Percentiles rank a stretch among this genome's conserved stretches.
These are phyloP conservation scores for Rhizopogon vesiculosus DNA, from an alignment of 768 basidiomycete genomes.

Conservation along the genomic window DNA sequence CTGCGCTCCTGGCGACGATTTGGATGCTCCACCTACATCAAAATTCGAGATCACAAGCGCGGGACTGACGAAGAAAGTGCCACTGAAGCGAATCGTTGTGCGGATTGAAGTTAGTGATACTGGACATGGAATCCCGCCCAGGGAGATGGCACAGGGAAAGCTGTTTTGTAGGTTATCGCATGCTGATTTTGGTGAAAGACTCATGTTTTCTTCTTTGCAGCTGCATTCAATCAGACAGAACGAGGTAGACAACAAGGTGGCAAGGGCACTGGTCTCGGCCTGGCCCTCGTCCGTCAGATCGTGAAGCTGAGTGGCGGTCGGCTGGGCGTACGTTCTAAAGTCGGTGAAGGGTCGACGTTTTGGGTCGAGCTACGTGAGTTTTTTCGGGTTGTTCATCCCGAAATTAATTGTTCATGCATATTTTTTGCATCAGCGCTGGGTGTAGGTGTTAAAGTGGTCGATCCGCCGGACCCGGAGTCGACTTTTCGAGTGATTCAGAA, in stretches of 20 bases:
- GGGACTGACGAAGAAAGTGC: conserved; percentile 1
- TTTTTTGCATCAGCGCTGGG: conserved; percentile 44
- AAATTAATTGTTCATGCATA: conserved; percentile 3
- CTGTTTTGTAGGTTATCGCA: conserved; percentile 53
- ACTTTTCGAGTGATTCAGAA: conserved; percentile 12
- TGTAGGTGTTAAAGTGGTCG: conserved; percentile 52
- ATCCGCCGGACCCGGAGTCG: conserved; percentile 21
- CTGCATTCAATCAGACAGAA: conserved; percentile 76
- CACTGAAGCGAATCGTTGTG: conserved; percentile 67
- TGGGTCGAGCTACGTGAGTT: conserved; percentile 75
- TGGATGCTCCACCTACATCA: conserved; percentile 12
- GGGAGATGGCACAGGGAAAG: conserved; percentile 68
- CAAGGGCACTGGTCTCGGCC: conserved; percentile 68
- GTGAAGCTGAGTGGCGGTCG: conserved; percentile 73
- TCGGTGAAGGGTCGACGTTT: conserved; percentile 75
- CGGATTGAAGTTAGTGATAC: conserved; percentile 83
- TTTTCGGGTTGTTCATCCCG: not conserved
- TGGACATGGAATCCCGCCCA: conserved; percentile 54
- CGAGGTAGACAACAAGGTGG: conserved; percentile 71
- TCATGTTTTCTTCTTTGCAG: conserved; percentile 27
- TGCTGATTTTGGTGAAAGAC: not conserved
- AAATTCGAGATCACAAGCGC: not conserved
- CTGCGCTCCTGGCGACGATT: conserved; percentile 28
- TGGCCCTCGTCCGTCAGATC: conserved; percentile 75
- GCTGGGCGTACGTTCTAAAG: conserved; percentile 61